A percentile compares a stretch with the other conserved stretches of the same genome.
phyloP scores from a whole-genome alignment of 306 rosid species.

The Adenanthera pavonina region DNA sequence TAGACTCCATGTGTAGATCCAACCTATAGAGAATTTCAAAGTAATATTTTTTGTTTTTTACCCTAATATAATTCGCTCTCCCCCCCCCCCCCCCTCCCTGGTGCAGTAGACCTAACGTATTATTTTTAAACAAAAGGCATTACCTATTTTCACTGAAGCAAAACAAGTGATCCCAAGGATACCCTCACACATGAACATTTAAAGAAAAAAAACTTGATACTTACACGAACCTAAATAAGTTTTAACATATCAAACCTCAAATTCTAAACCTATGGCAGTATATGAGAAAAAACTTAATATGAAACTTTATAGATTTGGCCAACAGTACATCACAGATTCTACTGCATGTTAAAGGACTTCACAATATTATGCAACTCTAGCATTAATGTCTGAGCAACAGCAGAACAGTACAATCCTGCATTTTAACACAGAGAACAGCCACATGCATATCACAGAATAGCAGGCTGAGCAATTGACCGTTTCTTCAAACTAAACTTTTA shows the following conservation, averaged over 20 bases:
- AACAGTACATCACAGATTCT: conserved; percentile 32
- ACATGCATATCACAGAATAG: conserved; percentile 45
- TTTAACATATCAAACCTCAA: conserved; percentile 35
- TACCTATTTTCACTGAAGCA: not conserved
- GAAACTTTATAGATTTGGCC: not conserved
- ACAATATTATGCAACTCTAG: conserved; percentile 24
- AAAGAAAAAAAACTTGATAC: conserved; percentile 16
- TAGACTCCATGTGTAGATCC: conserved; percentile 12
- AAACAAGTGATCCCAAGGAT: not conserved
- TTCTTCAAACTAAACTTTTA: not conserved
- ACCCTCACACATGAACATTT: not conserved
- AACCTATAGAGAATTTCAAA: conserved; percentile 9
- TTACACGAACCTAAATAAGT: conserved; percentile 33
- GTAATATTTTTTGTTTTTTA: not conserved
- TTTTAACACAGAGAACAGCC: conserved; percentile 25
- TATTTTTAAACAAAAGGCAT: not conserved
- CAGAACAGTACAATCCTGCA: conserved; percentile 29
- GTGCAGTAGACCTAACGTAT: not conserved
- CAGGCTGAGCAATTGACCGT: conserved; percentile 35
- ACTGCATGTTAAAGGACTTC: conserved; percentile 16
- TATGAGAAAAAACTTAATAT: conserved; percentile 30
- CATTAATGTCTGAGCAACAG: conserved; percentile 15
- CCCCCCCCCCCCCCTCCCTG: not conserved
- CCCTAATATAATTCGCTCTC: not conserved
- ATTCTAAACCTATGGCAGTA: conserved; percentile 10